These are phyloP conservation scores for Macrocystidia cucumis DNA, from an alignment of 1,284 basidiomycete species.

Conservation along the genomic window DNA sequence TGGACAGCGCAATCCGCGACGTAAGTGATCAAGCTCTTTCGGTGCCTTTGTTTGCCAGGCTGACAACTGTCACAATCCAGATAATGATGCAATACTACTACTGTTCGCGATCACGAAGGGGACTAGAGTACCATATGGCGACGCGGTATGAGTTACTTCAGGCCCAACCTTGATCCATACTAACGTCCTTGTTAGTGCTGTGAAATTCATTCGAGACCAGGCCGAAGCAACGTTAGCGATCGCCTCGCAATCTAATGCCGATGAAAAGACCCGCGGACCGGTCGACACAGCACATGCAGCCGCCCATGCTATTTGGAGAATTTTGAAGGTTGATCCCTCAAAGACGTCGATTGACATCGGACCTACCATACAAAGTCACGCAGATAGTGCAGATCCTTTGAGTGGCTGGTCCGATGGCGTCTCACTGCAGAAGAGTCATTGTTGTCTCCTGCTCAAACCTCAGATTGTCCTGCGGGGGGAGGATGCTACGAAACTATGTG, in stretches of 20 bases:
- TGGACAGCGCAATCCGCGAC: conserved; percentile 76
- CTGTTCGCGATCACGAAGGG: conserved; percentile 67
- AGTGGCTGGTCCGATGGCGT: conserved; percentile 68
- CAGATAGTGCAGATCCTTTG: conserved; percentile 45
- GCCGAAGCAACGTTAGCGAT: conserved; percentile 38
- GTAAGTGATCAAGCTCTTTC: conserved; percentile 33
- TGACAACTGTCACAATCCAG: conserved; percentile 24
- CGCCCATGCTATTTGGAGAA: conserved; percentile 53
- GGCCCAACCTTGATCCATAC: conserved; percentile 1
- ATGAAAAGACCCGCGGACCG: conserved; percentile 23
- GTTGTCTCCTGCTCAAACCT: conserved; percentile 84
- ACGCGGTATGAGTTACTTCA: conserved; percentile 48
- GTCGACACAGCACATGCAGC: conserved; percentile 49
- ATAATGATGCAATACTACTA: conserved; percentile 89
- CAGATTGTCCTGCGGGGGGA: conserved; percentile 82
- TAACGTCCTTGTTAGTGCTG: conserved; percentile 42
- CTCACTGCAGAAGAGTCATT: conserved; percentile 62
- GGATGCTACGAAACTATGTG: conserved; percentile 52
- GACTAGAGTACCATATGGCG: conserved; percentile 86
- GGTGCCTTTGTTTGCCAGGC: conserved; percentile 3
- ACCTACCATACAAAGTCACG: conserved; percentile 19
- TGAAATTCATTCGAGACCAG: conserved; percentile 82
- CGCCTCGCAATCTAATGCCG: conserved; percentile 19
- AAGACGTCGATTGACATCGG: conserved; percentile 38
- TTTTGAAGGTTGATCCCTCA: conserved; percentile 46